Percentiles rank a stretch among this genome's conserved stretches.
These are phyloP conservation scores for Elsinoe batatas DNA, from an alignment of 2,329 filamentous ascomycete species.

Conservation along the genomic window DNA sequence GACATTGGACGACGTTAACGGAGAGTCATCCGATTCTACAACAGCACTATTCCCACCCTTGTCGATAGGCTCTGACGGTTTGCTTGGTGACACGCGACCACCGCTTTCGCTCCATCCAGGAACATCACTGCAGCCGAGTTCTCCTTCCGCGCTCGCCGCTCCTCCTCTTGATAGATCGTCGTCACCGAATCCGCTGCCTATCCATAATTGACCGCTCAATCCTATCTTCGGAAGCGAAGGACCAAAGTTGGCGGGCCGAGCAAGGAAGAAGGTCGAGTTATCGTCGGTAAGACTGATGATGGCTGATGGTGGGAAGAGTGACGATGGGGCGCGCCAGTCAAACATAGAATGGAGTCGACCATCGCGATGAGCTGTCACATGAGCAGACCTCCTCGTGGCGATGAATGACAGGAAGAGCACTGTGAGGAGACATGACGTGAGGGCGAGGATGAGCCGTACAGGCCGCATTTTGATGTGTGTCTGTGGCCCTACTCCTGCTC, in stretches of 20 bases:
- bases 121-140: constrained; percentile 90
- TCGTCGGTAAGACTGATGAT: constrained; percentile 95
- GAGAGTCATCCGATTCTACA: constrained; percentile 14
- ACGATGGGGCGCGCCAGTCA: constrained; percentile 54
- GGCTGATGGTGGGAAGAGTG: constrained; percentile 87
- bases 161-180: constrained; percentile 55
- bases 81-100: constrained; percentile 19
- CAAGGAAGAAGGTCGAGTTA: constrained; percentile 94
- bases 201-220: constrained; percentile 83
- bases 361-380: constrained; percentile 20
- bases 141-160: constrained; percentile 55
- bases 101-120: constrained; percentile 65
- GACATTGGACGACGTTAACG: constrained; percentile 17
- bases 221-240: constrained; percentile 65
- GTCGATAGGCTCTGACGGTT: constrained; percentile 10
- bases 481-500: neutral
- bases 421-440: constrained; percentile 34
- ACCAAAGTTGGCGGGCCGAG: constrained; percentile 86
- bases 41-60: constrained; percentile 19
- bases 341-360: constrained; percentile 34
- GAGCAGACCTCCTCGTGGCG: constrained; percentile 19
- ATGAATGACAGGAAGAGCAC: constrained; percentile 36
- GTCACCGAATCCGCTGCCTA: constrained; percentile 83
- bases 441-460: constrained; percentile 33
- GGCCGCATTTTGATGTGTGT: constrained; percentile 27